Conservation (phyloP, 2,329 filamentous ascomycete species). For the Pyricularia sp. region DNA sequence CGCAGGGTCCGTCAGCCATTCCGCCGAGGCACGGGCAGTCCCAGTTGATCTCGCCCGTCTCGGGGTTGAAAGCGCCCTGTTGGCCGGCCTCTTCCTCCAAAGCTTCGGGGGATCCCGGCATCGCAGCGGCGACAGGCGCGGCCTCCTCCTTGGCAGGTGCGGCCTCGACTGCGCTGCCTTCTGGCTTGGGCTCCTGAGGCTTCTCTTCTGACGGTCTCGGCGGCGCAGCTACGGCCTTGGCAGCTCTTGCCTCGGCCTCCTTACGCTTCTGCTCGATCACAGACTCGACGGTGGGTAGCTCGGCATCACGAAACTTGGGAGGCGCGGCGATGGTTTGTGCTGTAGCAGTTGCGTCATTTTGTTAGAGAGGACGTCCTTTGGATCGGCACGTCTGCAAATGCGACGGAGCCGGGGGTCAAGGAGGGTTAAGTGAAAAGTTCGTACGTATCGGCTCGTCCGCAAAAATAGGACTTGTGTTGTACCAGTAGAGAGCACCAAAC, state of each 20-base stretch:
- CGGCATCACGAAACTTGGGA: slow-evolving; percentile 44
- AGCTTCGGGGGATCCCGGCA: slow-evolving; percentile 30
- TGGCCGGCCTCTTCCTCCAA: slow-evolving; percentile 75
- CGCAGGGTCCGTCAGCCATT: slow-evolving; percentile 94
- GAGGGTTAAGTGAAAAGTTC: slow-evolving; percentile 19
- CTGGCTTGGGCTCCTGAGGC: slow-evolving; percentile 12
- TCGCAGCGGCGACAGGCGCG: slow-evolving; percentile 12
- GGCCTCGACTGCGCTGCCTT: slow-evolving; percentile 15
- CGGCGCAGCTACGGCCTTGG: slow-evolving; percentile 17
- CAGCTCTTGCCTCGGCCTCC: slow-evolving; percentile 28
- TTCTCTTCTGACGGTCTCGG: slow-evolving; percentile 17
- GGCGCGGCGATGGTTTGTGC: slow-evolving; percentile 30
- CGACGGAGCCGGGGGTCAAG: slow-evolving; percentile 6
- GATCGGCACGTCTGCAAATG: slow-evolving; percentile 4
- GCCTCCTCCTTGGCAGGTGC: slow-evolving; percentile 13
- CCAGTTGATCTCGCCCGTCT: slow-evolving; percentile 99
- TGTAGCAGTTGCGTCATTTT: slow-evolving; percentile 6
- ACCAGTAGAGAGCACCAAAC: slow-evolving; percentile 75
- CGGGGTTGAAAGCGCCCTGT: slow-evolving; percentile 92
- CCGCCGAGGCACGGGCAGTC: slow-evolving; percentile 95
- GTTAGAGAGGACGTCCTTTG: background rate
- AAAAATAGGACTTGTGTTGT: slow-evolving; percentile 83
- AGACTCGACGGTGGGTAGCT: slow-evolving; percentile 56
- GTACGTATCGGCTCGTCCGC: slow-evolving; percentile 71
- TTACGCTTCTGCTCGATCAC: slow-evolving; percentile 55